Conservation (phyloP, 768 basidiomycete genomes). For the Zangia roseola region DNA sequence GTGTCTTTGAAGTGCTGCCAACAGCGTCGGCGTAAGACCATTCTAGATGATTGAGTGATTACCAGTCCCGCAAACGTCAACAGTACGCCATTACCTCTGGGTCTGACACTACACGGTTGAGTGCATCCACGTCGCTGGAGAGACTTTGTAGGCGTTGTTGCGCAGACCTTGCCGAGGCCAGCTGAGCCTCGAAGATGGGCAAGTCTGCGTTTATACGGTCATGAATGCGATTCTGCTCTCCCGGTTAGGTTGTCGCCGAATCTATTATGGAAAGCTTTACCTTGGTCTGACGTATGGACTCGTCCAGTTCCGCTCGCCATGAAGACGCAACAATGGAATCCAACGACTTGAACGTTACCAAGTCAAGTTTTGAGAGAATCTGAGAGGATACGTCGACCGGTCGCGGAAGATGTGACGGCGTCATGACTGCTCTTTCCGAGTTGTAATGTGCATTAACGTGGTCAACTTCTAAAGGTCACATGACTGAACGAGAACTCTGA, state of each 20-base stretch:
- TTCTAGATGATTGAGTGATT: constrained; percentile 41
- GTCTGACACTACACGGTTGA: constrained; percentile 52
- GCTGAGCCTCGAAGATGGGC: constrained; percentile 61
- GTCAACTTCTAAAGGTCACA: constrained; percentile 14
- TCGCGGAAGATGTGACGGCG: constrained; percentile 73
- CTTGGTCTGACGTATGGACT: constrained; percentile 68
- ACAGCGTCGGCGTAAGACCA: constrained; percentile 62
- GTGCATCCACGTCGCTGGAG: constrained; percentile 47
- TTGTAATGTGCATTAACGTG: neutral
- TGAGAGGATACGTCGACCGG: constrained; percentile 69
- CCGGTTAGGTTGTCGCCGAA: constrained; percentile 3
- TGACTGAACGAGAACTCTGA: constrained; percentile 68
- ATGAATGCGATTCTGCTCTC: constrained; percentile 60
- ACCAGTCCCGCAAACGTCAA: constrained; percentile 1
- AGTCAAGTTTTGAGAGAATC: constrained; percentile 69
- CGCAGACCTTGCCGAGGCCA: constrained; percentile 60
- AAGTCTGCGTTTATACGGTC: constrained; percentile 68
- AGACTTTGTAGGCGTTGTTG: constrained; percentile 57
- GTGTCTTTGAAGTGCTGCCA: constrained; percentile 58
- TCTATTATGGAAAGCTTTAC: constrained; percentile 36
- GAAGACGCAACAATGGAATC: constrained; percentile 59
- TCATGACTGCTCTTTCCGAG: constrained; percentile 44
- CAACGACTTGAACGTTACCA: constrained; percentile 55
- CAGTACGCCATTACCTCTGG: constrained; percentile 48
- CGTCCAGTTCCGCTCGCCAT: constrained; percentile 74